These are phyloP conservation scores for Tardiomyces depauwii DNA, from an alignment of 1,139 yeast genomes.

Conservation along the genomic window DNA sequence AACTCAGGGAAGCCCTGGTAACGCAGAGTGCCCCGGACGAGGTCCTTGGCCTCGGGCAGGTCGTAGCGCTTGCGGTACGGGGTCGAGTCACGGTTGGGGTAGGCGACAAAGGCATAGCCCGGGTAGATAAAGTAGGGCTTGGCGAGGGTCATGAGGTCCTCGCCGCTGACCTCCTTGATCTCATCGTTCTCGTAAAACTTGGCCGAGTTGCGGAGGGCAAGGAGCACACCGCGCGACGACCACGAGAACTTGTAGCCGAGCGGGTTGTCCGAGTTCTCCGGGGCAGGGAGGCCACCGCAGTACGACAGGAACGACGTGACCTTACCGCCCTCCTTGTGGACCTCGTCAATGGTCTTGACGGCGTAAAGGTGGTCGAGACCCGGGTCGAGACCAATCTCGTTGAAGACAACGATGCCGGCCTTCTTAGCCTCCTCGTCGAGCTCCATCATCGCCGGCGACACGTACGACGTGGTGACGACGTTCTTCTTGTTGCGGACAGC, in stretches of 20 bases:
- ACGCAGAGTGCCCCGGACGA: conserved; percentile 93
- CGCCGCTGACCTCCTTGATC: conserved; percentile 68
- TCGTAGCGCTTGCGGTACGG: conserved; percentile 81
- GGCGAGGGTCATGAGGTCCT: conserved; percentile 91
- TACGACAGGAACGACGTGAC: conserved; percentile 86
- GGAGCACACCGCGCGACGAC: conserved; percentile 96
- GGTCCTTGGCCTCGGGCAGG: conserved; percentile 96
- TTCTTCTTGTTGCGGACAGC: conserved; percentile 87
- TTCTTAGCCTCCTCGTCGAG: conserved; percentile 33
- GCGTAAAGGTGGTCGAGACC: conserved; percentile 98
- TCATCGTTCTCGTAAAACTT: conserved; percentile 80
- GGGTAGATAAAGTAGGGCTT: conserved; percentile 93
- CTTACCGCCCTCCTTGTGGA: conserved; percentile 83
- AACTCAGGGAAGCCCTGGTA: conserved; percentile 99
- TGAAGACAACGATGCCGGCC: conserved; percentile 39
- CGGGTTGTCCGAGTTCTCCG: conserved; percentile 95
- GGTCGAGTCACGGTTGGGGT: conserved; percentile 98
- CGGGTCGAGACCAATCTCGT: conserved; percentile 66
- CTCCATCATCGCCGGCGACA: conserved; percentile 68
- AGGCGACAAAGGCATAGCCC: conserved; percentile 88
- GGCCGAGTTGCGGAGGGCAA: conserved; percentile 92
- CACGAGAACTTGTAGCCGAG: conserved; percentile 98
- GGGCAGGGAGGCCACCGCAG: conserved; percentile 99
- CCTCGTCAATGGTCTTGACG: conserved; percentile 95
- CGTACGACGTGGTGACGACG: conserved; percentile 94